phyloP scores from a whole-genome alignment of 441 rosid genomes.

The Pelargonium cotyledonis region DNA sequence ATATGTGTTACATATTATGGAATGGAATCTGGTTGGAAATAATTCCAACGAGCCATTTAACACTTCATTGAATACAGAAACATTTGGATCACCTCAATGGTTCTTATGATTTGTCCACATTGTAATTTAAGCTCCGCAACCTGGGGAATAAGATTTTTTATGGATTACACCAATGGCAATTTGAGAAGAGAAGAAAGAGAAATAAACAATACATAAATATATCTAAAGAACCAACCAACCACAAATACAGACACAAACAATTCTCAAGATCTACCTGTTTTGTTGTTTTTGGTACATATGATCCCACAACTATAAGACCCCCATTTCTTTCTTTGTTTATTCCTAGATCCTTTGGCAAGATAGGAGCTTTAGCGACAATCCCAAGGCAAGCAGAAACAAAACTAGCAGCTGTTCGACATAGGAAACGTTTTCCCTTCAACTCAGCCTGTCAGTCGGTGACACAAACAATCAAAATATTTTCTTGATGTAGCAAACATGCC shows the following conservation, averaged over 20 bases:
- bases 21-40: neutral
- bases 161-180: neutral
- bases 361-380: slow-evolving; percentile 67
- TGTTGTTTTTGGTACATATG: slow-evolving; percentile 96
- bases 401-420: slow-evolving; percentile 96
- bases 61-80: slow-evolving; percentile 12
- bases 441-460: slow-evolving; percentile 69
- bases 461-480: slow-evolving; percentile 15
- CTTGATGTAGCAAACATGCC: slow-evolving; percentile 11
- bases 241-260: slow-evolving; percentile 4
- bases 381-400: slow-evolving; percentile 89
- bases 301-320: slow-evolving; percentile 86
- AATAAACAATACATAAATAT: slow-evolving; percentile 13
- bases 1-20: neutral
- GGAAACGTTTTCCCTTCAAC: slow-evolving; percentile 69
- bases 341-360: slow-evolving; percentile 74
- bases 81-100: slow-evolving; percentile 57
- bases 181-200: neutral
- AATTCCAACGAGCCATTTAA: neutral
- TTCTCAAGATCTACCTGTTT: slow-evolving; percentile 54
- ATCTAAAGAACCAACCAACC: neutral
- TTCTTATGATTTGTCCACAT: slow-evolving; percentile 50
- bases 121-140: slow-evolving; percentile 77
- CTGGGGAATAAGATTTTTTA: slow-evolving; percentile 29
- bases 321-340: slow-evolving; percentile 53